Percentiles rank a stretch among this genome's conserved stretches.
Conservation (phyloP, 805 yeast species). For the Starmera caribaea region DNA sequence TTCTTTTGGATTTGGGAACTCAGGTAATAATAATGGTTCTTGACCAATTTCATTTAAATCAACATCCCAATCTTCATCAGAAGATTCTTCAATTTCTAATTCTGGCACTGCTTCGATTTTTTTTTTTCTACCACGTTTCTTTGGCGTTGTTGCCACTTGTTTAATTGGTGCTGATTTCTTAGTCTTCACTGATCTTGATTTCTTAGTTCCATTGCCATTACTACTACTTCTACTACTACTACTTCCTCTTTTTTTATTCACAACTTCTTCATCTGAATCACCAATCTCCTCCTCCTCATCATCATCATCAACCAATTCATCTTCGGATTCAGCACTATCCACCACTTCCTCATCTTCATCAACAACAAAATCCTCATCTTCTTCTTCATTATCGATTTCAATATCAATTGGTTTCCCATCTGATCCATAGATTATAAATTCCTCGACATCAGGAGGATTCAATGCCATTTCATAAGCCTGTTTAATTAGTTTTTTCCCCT, state of each 20-base stretch:
- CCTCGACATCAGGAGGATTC: conserved; percentile 39
- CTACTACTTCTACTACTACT: not conserved
- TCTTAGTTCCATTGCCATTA: conserved; percentile 5
- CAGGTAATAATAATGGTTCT: conserved; percentile 10
- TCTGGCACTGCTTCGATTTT: conserved; percentile 4
- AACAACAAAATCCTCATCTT: conserved; percentile 11
- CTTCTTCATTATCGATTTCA: conserved; percentile 23
- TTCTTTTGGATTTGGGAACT: conserved; percentile 9
- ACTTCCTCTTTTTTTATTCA: conserved; percentile 10
- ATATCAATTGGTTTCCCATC: conserved; percentile 28
- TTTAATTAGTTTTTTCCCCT: conserved; percentile 34
- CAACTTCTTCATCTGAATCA: conserved; percentile 19
- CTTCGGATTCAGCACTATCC: conserved; percentile 16
- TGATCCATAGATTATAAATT: conserved; percentile 31
- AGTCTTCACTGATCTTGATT: conserved; percentile 4
- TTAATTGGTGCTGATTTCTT: conserved; percentile 10
- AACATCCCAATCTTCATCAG: conserved; percentile 18
- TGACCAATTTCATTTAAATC: conserved; percentile 6
- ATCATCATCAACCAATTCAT: conserved; percentile 18
- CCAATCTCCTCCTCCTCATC: conserved; percentile 12
- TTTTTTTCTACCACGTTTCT: conserved; percentile 2
- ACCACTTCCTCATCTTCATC: conserved; percentile 22
- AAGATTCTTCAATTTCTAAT: conserved; percentile 15
- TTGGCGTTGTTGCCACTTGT: conserved; percentile 15
- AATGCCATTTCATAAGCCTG: conserved; percentile 46